These are phyloP conservation scores for Eucalyptus erythrocorys DNA, from an alignment of 345 rosid species.

Conservation along the genomic window DNA sequence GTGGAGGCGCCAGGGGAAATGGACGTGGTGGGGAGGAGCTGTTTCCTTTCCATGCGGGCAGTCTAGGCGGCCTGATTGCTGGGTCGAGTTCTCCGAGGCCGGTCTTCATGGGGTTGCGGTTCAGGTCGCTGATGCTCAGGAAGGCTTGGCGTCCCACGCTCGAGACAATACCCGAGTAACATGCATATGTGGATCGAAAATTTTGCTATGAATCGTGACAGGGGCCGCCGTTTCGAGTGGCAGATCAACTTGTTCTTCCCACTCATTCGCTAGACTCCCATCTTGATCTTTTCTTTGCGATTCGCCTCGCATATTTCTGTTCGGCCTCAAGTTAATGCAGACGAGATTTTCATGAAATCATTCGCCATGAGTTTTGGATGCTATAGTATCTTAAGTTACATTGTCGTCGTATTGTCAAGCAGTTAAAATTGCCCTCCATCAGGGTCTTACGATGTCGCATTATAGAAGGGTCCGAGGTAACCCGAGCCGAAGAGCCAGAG, in stretches of 20 bases:
- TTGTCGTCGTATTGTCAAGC: background rate
- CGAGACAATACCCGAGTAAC: slow-evolving; percentile 41
- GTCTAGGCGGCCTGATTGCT: slow-evolving; percentile 9
- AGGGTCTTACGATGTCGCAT: background rate
- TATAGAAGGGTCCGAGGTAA: background rate
- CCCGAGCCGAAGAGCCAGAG: background rate
- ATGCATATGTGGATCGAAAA: background rate
- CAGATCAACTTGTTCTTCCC: background rate
- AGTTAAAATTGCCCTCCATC: background rate
- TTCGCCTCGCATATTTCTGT: background rate
- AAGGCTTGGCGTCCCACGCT: slow-evolving; percentile 85
- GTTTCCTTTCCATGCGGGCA: background rate
- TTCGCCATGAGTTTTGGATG: background rate
- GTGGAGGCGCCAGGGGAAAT: background rate
- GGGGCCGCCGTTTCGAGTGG: background rate
- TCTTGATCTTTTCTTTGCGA: background rate
- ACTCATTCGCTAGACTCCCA: background rate
- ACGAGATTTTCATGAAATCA: background rate
- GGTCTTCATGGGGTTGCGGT: slow-evolving; percentile 60
- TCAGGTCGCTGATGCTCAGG: slow-evolving; percentile 29
- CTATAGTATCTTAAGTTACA: background rate
- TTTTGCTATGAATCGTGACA: background rate
- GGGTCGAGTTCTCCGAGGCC: slow-evolving; percentile 30
- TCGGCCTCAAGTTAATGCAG: background rate
- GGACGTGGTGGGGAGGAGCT: slow-evolving; percentile 3